phyloP scores from a whole-genome alignment of 768 basidiomycete genomes.

The Mrakia blollopis region DNA sequence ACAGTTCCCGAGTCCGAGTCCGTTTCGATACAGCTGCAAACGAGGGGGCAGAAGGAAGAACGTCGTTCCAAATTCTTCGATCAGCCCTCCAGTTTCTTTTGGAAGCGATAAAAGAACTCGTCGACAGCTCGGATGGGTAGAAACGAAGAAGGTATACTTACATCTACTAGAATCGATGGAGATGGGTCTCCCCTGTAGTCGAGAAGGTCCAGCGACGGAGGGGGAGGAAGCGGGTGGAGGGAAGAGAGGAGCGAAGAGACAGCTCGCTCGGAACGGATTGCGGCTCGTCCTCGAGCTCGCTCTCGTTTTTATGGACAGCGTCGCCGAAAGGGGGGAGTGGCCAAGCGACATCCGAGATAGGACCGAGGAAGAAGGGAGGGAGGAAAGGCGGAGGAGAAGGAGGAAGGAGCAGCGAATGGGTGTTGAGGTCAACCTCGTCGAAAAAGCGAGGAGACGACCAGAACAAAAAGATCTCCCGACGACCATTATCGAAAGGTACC shows the following conservation, averaged over 20 bases:
- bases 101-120: background rate
- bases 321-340: background rate
- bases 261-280: background rate
- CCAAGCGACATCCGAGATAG: background rate
- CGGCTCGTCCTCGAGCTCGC: background rate
- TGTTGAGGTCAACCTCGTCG: background rate
- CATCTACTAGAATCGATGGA: background rate
- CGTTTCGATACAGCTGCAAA: background rate
- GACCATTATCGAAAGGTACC: too few species aligned
- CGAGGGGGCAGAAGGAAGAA: background rate
- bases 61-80: background rate
- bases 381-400: background rate
- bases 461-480: background rate
- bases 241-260: background rate
- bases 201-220: background rate
- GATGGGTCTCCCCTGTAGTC: background rate
- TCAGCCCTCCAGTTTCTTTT: background rate
- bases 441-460: too few species aligned
- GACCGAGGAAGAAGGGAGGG: background rate
- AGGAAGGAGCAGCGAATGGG: background rate
- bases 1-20: background rate
- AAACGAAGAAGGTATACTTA: background rate
- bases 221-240: background rate
- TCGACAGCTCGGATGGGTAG: background rate
- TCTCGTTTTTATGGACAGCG: background rate